Evolutionary conservation across 1,139 yeast genomes (phyloP), one percentile per base, ranked within the genome.

Genomic region (Zygosaccharomyces pseudobailii): DNA sequence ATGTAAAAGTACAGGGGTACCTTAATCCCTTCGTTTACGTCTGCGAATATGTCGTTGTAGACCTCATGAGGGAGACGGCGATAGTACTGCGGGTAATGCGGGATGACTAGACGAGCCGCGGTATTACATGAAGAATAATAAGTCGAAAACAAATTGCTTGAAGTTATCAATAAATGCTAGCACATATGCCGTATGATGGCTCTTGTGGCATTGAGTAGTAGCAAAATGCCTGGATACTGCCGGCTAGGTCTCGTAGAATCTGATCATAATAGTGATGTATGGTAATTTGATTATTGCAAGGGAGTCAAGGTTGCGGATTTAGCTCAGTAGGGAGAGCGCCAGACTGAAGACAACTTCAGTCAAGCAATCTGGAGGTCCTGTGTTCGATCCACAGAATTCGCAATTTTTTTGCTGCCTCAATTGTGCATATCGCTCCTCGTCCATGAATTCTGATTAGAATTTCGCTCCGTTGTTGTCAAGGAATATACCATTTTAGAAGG

Each of bases 321-420:
- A 57, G 61, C 61, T 57, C 61, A 57, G 61, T 54, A 47, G 60
- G 61, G 61, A 57, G 61, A 57, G 61, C 61, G 61, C 57, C 61
- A 57, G 61, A 57, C 61, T 57, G 61, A 57, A 57, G 56, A 50
- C 27, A 40, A 51, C 56, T 48, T 50, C 49, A 49, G 56, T 53
- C 54, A 47, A 39, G 55, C 43, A 36, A 81, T 82, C 88, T 82
- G 86, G 77, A 84, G 88, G 90, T 83, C 88, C 84, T 82, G 89
- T 82, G 90, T 84, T 84, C 90, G 85, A 84, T 82, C 89, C 90
- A 82, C 89, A 83, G 85, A 82, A 79, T 72, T 80, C 87, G 89
- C 90, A 83, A 62, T 55, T 55, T 56, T n/a, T 59, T 67, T 6
- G 27, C 27, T 24, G 2, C 17, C 17, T 13, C 17, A 13, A 13